phyloP scores from a whole-genome alignment of 1,284 basidiomycete genomes.

The Sanghuangporus sanghuang region DNA sequence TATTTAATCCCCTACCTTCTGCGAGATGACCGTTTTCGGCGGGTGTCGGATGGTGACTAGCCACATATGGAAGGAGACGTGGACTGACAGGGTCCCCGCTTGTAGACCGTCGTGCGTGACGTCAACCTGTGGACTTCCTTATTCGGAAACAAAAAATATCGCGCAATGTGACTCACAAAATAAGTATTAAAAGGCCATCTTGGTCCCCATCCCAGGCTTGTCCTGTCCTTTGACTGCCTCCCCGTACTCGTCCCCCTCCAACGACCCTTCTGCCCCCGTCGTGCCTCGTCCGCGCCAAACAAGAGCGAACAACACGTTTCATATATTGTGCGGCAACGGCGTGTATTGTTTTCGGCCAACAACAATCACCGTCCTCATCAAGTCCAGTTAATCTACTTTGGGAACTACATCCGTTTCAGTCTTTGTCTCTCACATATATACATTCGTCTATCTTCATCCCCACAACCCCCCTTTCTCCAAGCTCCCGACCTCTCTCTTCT shows the following conservation, averaged over 20 bases:
- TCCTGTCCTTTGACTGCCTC: neutral
- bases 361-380: conserved; percentile 9
- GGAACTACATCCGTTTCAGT: conserved; percentile 8
- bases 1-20: no score
- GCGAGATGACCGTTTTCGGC: neutral
- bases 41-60: neutral
- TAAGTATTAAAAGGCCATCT: neutral
- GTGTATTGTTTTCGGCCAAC: conserved; percentile 9
- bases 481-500: neutral
- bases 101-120: neutral
- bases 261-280: neutral
- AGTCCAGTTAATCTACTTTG: neutral
- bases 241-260: neutral
- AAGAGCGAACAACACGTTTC: neutral
- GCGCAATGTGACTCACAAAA: neutral
- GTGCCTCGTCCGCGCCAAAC: neutral
- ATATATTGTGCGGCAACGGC: neutral
- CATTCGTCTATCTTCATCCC: neutral
- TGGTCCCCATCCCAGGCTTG: neutral
- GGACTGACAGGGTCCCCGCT: neutral
- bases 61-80: neutral
- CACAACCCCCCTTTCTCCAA: neutral
- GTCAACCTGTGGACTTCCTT: neutral
- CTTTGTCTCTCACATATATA: conserved; percentile 5
- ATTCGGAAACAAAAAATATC: neutral